These are phyloP conservation scores for Penicillium fimorum DNA, from an alignment of 495 filamentous ascomycete genomes.

Conservation along the genomic window DNA sequence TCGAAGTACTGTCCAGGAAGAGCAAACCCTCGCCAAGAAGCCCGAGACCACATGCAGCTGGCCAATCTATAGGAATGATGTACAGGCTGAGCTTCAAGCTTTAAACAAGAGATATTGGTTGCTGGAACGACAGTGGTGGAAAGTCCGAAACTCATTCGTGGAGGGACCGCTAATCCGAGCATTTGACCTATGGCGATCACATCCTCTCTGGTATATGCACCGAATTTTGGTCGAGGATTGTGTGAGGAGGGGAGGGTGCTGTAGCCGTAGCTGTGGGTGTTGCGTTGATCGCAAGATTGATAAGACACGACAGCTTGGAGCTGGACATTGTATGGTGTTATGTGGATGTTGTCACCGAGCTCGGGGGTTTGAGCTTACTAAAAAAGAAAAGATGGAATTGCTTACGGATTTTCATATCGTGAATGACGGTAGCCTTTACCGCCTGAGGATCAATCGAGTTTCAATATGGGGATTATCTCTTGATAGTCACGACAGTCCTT, in stretches of 20 bases:
- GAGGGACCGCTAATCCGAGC: not conserved
- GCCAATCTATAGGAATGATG: not conserved
- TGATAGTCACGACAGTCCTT: not conserved
- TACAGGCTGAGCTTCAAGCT: not conserved
- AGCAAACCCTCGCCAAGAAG: not conserved
- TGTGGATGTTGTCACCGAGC: slow-evolving; percentile 9
- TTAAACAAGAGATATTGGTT: not conserved
- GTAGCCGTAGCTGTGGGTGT: slow-evolving; percentile 1
- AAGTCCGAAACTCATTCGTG: not conserved
- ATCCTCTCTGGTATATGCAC: slow-evolving; percentile 14
- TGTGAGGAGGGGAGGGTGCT: slow-evolving; percentile 1
- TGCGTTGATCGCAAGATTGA: not conserved
- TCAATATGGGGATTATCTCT: not conserved
- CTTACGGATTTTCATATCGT: not conserved
- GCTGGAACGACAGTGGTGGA: not conserved
- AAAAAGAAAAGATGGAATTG: not conserved
- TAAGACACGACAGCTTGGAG: not conserved
- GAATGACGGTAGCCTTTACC: not conserved
- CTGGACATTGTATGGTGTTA: slow-evolving; percentile 9
- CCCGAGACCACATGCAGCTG: not conserved
- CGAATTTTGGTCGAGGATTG: slow-evolving; percentile 8
- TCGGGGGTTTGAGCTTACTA: slow-evolving; percentile 4
- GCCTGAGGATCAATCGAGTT: not conserved
- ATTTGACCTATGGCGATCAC: slow-evolving; percentile 12
- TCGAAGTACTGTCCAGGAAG: not conserved